Evolutionary conservation across 2,329 filamentous ascomycete species (phyloP), one percentile per base, ranked within the genome.

Genomic region (Epicoccum sorghinum): DNA sequence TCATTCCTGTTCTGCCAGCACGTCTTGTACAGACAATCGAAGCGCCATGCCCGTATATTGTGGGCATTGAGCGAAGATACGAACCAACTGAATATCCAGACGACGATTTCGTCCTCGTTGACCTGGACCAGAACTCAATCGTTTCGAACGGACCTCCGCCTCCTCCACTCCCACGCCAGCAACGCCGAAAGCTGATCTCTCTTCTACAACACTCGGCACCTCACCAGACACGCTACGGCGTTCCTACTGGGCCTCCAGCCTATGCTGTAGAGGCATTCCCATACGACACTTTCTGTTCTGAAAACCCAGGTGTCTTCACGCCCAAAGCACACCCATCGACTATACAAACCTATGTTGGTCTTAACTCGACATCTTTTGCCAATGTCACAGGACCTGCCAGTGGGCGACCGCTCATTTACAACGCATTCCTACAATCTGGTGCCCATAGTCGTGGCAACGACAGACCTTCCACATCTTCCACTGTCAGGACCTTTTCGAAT

Each of bases 261-360:
- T 98, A 98, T 74, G 93, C 92, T 3, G 86, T 96, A 50, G 95
- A 99, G 75, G 89, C 93, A 0, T 99, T 90, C 70, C 95, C 95
- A 0, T 90, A 90, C 69, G 91, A 98, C 72, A 85, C 90, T 2
- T 97, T 96, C 71, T 89, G 91, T 18, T 92, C 90, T 0, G 95
- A 99, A 74, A 93, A 91, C 61, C 83, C 88, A 29, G 83, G 88
- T 1, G 81, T 96, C 3, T 97, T 96, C 75, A 89, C 86, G 36
- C 82, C 90, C 18, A 85, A 83, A 60, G 83, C 93, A 1, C 78
- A 84, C 5, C 82, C 86, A 7, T 90, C 89, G 47, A 89, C 88
- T 0, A 80, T 99, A 45, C 87, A 90, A 39, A 95, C 91, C 67
- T 93, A 93, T 79, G 93, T 95, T 46, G 87, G 89, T 44, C 86